A percentile compares a stretch with the other conserved stretches of the same genome.
Conservation (phyloP, 352 stramenopile genomes). For the Phytophthora hybrid region DNA sequence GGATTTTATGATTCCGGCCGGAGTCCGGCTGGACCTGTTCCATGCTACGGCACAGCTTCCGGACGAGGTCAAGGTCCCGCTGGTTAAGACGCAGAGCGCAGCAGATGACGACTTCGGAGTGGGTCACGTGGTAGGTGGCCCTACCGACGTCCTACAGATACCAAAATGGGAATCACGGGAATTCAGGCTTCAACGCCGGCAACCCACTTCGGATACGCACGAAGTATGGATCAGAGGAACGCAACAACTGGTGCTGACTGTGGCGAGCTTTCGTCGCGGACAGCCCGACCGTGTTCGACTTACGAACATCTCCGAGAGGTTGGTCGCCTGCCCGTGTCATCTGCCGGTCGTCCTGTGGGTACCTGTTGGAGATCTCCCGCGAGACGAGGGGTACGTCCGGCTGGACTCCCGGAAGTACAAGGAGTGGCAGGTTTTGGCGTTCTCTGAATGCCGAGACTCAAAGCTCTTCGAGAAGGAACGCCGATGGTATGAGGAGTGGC, state of each 20-base stretch:
- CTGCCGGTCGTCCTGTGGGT: slow-evolving; percentile 4
- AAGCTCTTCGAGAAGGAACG: not conserved
- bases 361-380: not conserved
- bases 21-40: not conserved
- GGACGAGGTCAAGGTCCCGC: slow-evolving; percentile 2
- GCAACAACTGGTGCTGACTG: not conserved
- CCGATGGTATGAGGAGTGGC: slow-evolving; percentile 1
- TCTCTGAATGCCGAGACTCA: not conserved
- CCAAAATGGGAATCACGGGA: not conserved
- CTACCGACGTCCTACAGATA: not conserved
- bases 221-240: slow-evolving; percentile 9
- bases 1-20: slow-evolving; percentile 1
- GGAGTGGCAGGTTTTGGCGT: slow-evolving; percentile 12
- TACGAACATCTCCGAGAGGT: not conserved
- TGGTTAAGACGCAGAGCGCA: slow-evolving; percentile 4
- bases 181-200: slow-evolving; percentile 4
- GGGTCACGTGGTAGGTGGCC: not conserved
- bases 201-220: not conserved
- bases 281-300: not conserved
- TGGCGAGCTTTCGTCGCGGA: not conserved
- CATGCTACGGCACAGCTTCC: slow-evolving; percentile 3
- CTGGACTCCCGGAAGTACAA: not conserved
- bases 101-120: not conserved
- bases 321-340: not conserved
- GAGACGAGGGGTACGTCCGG: not conserved